Percentiles rank a stretch among this genome's conserved stretches.
These are phyloP conservation scores for Talaromyces albobiverticillius DNA, from an alignment of 2,329 filamentous ascomycete genomes.

Conservation along the genomic window DNA sequence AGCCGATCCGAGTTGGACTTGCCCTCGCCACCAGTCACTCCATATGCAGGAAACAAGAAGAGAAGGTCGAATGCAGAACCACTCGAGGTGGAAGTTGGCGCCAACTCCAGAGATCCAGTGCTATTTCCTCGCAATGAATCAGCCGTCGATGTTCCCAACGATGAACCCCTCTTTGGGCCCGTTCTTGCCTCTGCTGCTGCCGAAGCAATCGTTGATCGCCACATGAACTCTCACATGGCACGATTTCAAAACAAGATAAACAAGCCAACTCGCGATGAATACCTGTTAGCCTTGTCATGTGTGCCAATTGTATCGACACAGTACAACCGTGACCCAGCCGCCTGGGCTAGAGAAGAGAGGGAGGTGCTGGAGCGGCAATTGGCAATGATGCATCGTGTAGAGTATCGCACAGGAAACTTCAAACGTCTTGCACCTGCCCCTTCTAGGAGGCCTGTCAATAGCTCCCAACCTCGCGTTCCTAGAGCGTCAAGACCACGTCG, in stretches of 20 bases:
- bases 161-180: constrained; percentile 42
- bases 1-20: constrained; percentile 43
- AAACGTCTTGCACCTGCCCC: constrained; percentile 43
- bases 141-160: constrained; percentile 29
- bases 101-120: constrained; percentile 36
- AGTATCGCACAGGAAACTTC: constrained; percentile 28
- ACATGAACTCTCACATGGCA: constrained; percentile 42
- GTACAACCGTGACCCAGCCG: constrained; percentile 44
- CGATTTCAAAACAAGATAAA: constrained; percentile 40
- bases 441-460: constrained; percentile 23
- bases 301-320: constrained; percentile 40
- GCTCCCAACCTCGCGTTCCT: constrained; percentile 26
- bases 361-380: constrained; percentile 41
- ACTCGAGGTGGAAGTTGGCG: constrained; percentile 26
- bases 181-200: constrained; percentile 29
- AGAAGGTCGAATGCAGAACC: constrained; percentile 33
- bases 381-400: constrained; percentile 37
- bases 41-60: constrained; percentile 42
- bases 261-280: constrained; percentile 44
- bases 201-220: constrained; percentile 41
- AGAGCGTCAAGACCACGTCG: constrained; percentile 34
- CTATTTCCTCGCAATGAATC: constrained; percentile 41
- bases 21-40: constrained; percentile 46
- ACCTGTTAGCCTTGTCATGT: constrained; percentile 42
- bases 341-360: constrained; percentile 42